Percentiles rank a stretch among this genome's conserved stretches.
Evolutionary conservation across 2,329 filamentous ascomycete species (phyloP).

Genomic region (Gnomoniopsis smithogilvyi): DNA sequence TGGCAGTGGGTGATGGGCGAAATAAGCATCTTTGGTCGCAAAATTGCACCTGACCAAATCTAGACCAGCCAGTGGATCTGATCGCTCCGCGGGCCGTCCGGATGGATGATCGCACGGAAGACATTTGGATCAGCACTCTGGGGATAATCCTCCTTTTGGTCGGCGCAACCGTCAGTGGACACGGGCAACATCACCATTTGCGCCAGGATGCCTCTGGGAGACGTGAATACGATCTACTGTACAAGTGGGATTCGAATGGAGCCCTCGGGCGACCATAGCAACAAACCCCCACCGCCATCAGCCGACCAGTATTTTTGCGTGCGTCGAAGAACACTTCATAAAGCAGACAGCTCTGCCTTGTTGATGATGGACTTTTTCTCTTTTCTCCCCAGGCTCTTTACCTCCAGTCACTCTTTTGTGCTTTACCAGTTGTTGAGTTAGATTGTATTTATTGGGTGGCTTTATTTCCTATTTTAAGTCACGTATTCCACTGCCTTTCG

Average conservation of each 20-base stretch:
- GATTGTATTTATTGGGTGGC: slow-evolving; percentile 7
- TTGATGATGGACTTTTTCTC: not conserved
- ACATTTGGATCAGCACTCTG: too few relatives aligned
- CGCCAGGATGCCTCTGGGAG: not conserved
- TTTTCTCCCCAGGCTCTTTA: slow-evolving; percentile 10
- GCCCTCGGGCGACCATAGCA: not conserved
- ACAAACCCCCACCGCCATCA: not conserved
- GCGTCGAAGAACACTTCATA: slow-evolving; percentile 2
- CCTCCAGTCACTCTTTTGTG: slow-evolving; percentile 17
- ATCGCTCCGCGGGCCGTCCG: too few relatives aligned
- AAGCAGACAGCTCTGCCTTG: not conserved
- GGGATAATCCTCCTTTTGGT: too few relatives aligned
- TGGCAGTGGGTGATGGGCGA: slow-evolving; percentile 2
- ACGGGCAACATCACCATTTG: too few relatives aligned
- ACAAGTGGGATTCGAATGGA: not conserved
- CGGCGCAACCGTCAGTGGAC: too few relatives aligned
- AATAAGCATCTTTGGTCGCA: slow-evolving; percentile 10
- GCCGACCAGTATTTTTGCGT: not conserved
- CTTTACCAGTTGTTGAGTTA: slow-evolving; percentile 13
- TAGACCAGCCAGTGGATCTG: too few relatives aligned
- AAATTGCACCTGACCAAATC: not conserved
- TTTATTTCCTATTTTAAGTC: slow-evolving; percentile 5
- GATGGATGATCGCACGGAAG: too few relatives aligned
- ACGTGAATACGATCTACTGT: not conserved
- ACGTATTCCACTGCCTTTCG: slow-evolving; percentile 8